Conservation (phyloP, 2,329 filamentous ascomycete genomes). For the Lizonia empirigonia region DNA sequence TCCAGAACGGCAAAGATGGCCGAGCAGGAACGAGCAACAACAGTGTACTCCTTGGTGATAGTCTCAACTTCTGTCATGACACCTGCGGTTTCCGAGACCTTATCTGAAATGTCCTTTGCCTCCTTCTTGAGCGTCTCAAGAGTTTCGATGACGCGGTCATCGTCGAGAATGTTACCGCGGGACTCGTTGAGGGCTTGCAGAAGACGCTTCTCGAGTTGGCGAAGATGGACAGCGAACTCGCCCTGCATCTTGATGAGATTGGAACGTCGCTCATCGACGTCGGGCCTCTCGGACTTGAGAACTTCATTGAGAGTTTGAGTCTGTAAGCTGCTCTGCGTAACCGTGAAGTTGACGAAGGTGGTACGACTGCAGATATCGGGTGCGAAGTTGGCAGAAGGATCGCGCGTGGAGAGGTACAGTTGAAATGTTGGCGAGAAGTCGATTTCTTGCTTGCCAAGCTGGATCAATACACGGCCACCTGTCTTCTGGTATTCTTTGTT, state of each 20-base stretch:
- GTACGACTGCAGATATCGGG: slow-evolving; percentile 98
- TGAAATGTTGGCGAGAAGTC: slow-evolving; percentile 98
- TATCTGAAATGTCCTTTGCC: slow-evolving; percentile 91
- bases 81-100: slow-evolving; percentile 95
- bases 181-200: slow-evolving; percentile 96
- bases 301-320: slow-evolving; percentile 98
- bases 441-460: slow-evolving; percentile 98
- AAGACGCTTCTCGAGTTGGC: slow-evolving; percentile 91
- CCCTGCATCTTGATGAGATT: slow-evolving; percentile 99
- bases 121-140: slow-evolving; percentile 98
- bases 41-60: slow-evolving; percentile 91
- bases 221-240: slow-evolving; percentile 97
- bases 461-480: slow-evolving; percentile 94
- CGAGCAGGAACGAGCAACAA: slow-evolving; percentile 93
- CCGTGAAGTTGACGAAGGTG: slow-evolving; percentile 99
- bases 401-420: slow-evolving; percentile 91
- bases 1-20: slow-evolving; percentile 96
- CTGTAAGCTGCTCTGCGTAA: slow-evolving; percentile 97
- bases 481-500: slow-evolving; percentile 99
- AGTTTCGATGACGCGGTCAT: slow-evolving; percentile 97
- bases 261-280: slow-evolving; percentile 93
- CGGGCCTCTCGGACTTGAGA: slow-evolving; percentile 93
- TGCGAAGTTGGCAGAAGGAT: slow-evolving; percentile 93
- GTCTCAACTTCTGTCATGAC: slow-evolving; percentile 98
- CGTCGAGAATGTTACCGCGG: slow-evolving; percentile 95